Base-by-base conservation (phyloP, 176 grass and related monocot species). In the Typha latifolia region DNA sequence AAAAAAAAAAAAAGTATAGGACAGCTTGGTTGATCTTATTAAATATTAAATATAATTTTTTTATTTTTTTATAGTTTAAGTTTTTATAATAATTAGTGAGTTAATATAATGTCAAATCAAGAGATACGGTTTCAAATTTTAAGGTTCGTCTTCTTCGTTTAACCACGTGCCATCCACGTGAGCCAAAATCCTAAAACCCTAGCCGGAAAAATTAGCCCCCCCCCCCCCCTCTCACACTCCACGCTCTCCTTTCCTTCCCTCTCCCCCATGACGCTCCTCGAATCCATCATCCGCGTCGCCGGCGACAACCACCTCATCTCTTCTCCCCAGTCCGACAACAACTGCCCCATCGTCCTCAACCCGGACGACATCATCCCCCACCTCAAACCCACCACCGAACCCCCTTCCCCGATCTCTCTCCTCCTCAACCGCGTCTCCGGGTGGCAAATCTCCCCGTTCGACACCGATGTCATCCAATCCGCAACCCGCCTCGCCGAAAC, bases 181-280 rank as follows among this genome's bases (percentile, higher is more conserved):
- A 29, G 27, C 1, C 37, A 10, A 43, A 91, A 82, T 22, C 72
- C 72, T 49, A 49, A n/a, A 12, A 3, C 31, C 22, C 53, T 12
- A 59, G 20, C 53, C 53, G 18, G 16, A 22, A 19, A 52, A 52
- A 52, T 14, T n/a, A n/a, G n/a, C n/a, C n/a, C n/a, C n/a, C n/a
- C n/a, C n/a, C n/a, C n/a, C n/a, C n/a, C n/a, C n/a, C n/a, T n/a
- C n/a, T n/a, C n/a, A n/a, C n/a, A n/a, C n/a, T n/a, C 27, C 37
- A 0, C 37, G 0, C 37, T 43, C 5, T 43, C 53, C 15, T 4
- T 19, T 16, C 15, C 51, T 56, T 1, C 5, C 7, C 66, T 61
- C 72, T 73, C 74, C 74, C 31, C 74, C 32, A 96, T 96, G 92
- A 65, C 87, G 2, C 82, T 96, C 37, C 77, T 96, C 15, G 88